Evolutionary conservation across 768 basidiomycete species (phyloP), one percentile per base, ranked within the genome.

Genomic region (Lyophyllum semitale): DNA sequence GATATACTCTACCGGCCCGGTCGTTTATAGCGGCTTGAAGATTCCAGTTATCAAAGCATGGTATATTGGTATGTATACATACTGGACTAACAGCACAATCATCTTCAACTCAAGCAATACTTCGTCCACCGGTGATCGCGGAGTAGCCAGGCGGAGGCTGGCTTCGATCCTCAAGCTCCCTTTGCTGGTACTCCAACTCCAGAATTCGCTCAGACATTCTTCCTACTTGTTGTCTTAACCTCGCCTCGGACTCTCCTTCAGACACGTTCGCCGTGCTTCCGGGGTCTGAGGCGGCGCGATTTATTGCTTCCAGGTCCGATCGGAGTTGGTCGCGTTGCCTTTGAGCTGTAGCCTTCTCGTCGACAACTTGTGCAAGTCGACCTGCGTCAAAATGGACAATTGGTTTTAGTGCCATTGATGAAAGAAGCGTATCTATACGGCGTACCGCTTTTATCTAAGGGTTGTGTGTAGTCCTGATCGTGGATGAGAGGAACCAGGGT

Each of bases 151-250:
- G n/a, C n/a, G n/a, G n/a, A n/a, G n/a, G n/a, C n/a, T n/a, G n/a
- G n/a, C n/a, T n/a, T n/a, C n/a, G n/a, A n/a, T 45, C 8, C 30
- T 27, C 52, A 25, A 41, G 9, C 13, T 54, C 53, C 26, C 38
- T 25, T 40, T 55, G 54, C 48, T 55, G 54, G 20, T 13, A 17
- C 48, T 55, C 48, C 48, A 55, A 26, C 27, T 55, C 46, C 47
- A n/a, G n/a, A n/a, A n/a, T n/a, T n/a, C n/a, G n/a, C n/a, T n/a
- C n/a, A n/a, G n/a, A n/a, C n/a, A n/a, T 43, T 5, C 33, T n/a
- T 33, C 43, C 40, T 47, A 55, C 40, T 26, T 55, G 53, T 20
- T 40, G 47, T n/a, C 47, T 55, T 18, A 55, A 27, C 25, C 13
- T 45, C 37, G 37, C 29, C 23, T 44, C 54, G 2, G 38, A 42